A percentile compares a stretch with the other conserved stretches of the same genome.
These are phyloP conservation scores for Crithidia thermophila DNA, from an alignment of 208 protist genomes.

Conservation along the genomic window DNA sequence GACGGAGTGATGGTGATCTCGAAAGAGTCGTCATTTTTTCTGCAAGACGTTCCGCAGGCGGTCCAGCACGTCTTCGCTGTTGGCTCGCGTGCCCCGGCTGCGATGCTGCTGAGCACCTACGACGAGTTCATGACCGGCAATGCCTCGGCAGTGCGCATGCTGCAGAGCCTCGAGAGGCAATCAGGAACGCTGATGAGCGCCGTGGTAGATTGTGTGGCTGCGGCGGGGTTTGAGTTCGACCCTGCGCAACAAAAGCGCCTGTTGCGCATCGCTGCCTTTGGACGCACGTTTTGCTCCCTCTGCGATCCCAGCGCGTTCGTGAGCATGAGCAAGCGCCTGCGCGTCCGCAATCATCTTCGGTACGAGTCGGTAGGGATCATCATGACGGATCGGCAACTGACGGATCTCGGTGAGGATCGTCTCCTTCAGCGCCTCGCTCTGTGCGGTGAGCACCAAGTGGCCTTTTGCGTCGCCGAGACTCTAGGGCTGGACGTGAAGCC, in stretches of 20 bases:
- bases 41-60: constrained; percentile 57
- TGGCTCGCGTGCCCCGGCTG: constrained; percentile 55
- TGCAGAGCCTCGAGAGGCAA: constrained; percentile 67
- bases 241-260: constrained; percentile 80
- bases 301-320: constrained; percentile 89
- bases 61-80: constrained; percentile 75
- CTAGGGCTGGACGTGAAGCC: constrained; percentile 64
- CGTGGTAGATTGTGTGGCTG: constrained; percentile 88
- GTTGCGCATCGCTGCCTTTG: constrained; percentile 92
- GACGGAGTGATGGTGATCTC: constrained; percentile 71
- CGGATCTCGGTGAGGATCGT: constrained; percentile 47
- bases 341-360: constrained; percentile 90
- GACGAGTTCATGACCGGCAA: constrained; percentile 83
- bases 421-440: constrained; percentile 82
- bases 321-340: constrained; percentile 67
- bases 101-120: constrained; percentile 68
- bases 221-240: constrained; percentile 87
- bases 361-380: constrained; percentile 78
- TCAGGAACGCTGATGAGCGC: constrained; percentile 59
- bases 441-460: constrained; percentile 87
- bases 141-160: constrained; percentile 63
- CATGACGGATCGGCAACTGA: constrained; percentile 88
- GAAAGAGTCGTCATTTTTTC: constrained; percentile 56
- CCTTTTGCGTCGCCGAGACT: constrained; percentile 72
- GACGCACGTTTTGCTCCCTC: constrained; percentile 91